These are phyloP conservation scores for Priceomyces castillae DNA, from an alignment of 805 yeast species.

Conservation along the genomic window DNA sequence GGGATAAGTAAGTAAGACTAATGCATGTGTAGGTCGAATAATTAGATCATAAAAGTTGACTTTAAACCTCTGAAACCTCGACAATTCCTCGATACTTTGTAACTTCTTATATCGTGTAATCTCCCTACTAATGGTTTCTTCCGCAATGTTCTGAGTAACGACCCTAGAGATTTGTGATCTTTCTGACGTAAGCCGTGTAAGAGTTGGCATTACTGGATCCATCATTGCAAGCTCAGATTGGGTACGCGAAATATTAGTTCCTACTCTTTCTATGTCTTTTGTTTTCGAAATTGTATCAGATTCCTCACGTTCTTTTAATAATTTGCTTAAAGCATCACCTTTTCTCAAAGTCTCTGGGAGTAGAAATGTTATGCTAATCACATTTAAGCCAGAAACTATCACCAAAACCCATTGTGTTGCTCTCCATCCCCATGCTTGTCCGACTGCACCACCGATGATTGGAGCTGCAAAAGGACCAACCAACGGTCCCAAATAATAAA, in stretches of 20 bases:
- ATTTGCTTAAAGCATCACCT: constrained; percentile 44
- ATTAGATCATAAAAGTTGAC: constrained; percentile 45
- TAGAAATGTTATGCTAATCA: constrained; percentile 47
- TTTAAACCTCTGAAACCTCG: constrained; percentile 20
- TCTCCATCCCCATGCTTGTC: constrained; percentile 78
- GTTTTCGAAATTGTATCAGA: constrained; percentile 8
- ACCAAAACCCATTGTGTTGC: constrained; percentile 86
- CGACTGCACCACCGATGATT: constrained; percentile 70
- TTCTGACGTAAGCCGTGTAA: constrained; percentile 36
- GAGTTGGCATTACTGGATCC: constrained; percentile 40
- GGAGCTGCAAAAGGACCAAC: constrained; percentile 81
- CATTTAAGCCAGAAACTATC: constrained; percentile 57
- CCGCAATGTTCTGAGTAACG: constrained; percentile 20
- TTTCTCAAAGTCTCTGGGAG: constrained; percentile 80
- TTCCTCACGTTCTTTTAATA: constrained; percentile 5
- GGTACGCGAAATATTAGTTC: constrained; percentile 24
- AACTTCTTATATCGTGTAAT: constrained; percentile 2
- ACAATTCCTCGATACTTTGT: constrained; percentile 9
- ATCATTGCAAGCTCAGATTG: constrained; percentile 27
- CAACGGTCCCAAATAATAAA: constrained; percentile 76
- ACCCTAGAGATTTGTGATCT: constrained; percentile 29
- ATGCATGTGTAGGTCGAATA: constrained; percentile 58
- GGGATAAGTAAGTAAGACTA: constrained; percentile 63
- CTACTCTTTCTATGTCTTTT: constrained; percentile 27
- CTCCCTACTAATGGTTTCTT: constrained; percentile 19